Percentiles rank a stretch among this genome's conserved stretches.
phyloP scores from a whole-genome alignment of 1,284 basidiomycete genomes.

The Phlebopus sp. region DNA sequence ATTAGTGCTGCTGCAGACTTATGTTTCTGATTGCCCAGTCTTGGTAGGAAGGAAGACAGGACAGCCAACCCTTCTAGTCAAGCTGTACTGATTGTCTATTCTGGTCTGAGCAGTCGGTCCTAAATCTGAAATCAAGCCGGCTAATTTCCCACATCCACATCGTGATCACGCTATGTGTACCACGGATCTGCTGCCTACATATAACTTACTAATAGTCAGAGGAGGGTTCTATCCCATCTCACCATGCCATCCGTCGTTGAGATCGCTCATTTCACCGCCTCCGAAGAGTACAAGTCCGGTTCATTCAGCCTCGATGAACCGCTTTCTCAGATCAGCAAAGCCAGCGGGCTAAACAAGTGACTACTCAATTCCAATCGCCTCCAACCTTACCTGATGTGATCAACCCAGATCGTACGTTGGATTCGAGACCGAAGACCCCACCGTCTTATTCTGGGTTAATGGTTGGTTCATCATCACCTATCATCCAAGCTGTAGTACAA shows the following conservation, averaged over 20 bases:
- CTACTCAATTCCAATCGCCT: not conserved
- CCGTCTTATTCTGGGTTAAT: constrained; percentile 28
- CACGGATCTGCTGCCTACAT: too few relatives aligned
- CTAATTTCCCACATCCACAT: too few relatives aligned
- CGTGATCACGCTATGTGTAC: too few relatives aligned
- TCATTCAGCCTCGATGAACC: constrained; percentile 12
- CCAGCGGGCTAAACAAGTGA: constrained; percentile 19
- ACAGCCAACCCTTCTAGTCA: too few relatives aligned
- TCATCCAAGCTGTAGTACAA: not conserved
- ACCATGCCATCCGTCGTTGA: constrained; percentile 27
- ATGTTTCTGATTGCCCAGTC: too few relatives aligned
- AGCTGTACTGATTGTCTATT: too few relatives aligned
- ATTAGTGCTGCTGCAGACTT: too few relatives aligned
- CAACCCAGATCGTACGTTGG: constrained; percentile 30
- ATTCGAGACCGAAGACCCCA: constrained; percentile 26
- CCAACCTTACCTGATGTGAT: constrained; percentile 8
- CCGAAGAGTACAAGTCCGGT: constrained; percentile 22
- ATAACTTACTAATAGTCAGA: too few relatives aligned
- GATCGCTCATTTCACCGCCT: constrained; percentile 25
- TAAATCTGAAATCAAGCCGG: too few relatives aligned
- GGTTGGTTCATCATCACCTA: constrained; percentile 15
- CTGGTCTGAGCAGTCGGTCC: too few relatives aligned
- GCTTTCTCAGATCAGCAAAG: constrained; percentile 15
- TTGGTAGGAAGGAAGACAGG: too few relatives aligned
- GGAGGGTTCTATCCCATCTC: constrained; percentile 3